These are phyloP conservation scores for Phytophthora sojae DNA, from an alignment of 352 stramenopile species.

Conservation along the genomic window DNA sequence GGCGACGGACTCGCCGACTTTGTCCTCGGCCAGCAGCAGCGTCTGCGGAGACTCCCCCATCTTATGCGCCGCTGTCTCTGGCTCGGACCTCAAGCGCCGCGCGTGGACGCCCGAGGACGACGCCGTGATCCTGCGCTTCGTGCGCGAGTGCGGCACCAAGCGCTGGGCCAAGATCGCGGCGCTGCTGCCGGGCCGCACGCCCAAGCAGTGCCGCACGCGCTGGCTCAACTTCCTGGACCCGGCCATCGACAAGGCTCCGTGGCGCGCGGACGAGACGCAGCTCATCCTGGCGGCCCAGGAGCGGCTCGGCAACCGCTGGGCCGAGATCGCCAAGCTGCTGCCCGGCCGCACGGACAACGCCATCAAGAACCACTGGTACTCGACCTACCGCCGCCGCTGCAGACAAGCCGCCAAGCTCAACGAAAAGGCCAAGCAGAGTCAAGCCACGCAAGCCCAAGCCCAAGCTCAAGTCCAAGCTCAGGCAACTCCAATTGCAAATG, in stretches of 20 bases:
- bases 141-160: conserved; percentile 78
- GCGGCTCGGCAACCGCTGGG: conserved; percentile 90
- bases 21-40: no score
- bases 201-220: conserved; percentile 97
- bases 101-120: conserved; percentile 77
- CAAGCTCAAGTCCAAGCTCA: no score
- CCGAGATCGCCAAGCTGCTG: conserved; percentile 92
- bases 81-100: conserved; percentile 49
- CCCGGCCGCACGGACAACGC: conserved; percentile 91
- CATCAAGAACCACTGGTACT: conserved; percentile 94
- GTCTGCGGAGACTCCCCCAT: no score
- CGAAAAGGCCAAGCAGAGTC: conserved; percentile 17
- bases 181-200: conserved; percentile 92
- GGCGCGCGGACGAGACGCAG: conserved; percentile 92
- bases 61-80: no score
- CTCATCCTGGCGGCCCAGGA: conserved; percentile 78
- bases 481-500: conserved; percentile 3
- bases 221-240: conserved; percentile 97
- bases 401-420: conserved; percentile 63
- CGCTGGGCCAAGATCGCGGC: conserved; percentile 95
- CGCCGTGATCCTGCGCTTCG: conserved; percentile 73
- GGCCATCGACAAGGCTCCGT: conserved; percentile 94
- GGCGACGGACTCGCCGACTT: neutral
- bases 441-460: neutral
- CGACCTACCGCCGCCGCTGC: conserved; percentile 70